phyloP scores from a whole-genome alignment of 1,284 basidiomycete species.

The Irpex sp. region DNA sequence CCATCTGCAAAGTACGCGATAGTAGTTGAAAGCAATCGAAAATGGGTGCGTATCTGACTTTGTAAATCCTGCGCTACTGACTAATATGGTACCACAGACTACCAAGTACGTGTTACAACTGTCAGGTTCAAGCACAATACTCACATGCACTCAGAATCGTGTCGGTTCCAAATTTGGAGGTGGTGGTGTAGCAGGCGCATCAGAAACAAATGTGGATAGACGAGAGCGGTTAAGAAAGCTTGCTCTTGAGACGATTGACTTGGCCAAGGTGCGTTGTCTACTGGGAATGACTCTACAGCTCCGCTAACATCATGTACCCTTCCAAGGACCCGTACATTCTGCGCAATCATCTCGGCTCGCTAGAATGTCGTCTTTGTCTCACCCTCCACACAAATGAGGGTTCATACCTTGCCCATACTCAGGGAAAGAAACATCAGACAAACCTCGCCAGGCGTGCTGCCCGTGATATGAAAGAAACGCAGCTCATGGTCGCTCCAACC shows the following conservation, averaged over 20 bases:
- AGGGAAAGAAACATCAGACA: constrained; percentile 99
- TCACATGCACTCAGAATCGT: constrained; percentile 61
- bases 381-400: constrained; percentile 99
- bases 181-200: constrained; percentile 89
- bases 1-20: neutral
- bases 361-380: constrained; percentile 97
- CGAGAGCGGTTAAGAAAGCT: constrained; percentile 94
- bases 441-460: constrained; percentile 96
- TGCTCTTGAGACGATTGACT: constrained; percentile 93
- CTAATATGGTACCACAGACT: constrained; percentile 30
- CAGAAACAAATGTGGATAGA: constrained; percentile 93
- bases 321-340: constrained; percentile 95
- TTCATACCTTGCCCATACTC: constrained; percentile 98
- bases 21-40: neutral
- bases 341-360: constrained; percentile 94
- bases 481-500: constrained; percentile 78
- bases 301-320: neutral
- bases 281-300: neutral
- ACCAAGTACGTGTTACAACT: constrained; percentile 32
- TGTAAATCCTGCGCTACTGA: neutral
- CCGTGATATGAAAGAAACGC: constrained; percentile 89
- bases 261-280: constrained; percentile 70
- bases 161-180: constrained; percentile 95
- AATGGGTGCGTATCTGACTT: neutral
- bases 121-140: neutral